Conservation (phyloP, 176 grass and related monocot genomes). For the Leersia perrieri region DNA sequence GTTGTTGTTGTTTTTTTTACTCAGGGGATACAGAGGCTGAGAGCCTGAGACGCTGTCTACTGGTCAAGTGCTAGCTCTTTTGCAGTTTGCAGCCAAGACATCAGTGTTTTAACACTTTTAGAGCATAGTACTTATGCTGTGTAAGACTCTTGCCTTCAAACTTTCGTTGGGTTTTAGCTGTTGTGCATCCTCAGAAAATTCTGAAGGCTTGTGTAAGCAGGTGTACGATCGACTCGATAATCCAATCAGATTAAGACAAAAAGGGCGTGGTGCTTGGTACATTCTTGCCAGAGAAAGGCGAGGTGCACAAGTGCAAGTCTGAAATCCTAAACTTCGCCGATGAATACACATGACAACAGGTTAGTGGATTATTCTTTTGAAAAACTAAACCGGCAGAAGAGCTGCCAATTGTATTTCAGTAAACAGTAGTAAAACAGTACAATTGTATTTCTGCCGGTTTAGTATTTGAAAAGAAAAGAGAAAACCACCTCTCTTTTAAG, state of each 20-base stretch:
- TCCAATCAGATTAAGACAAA: neutral
- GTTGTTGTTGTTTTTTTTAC: neutral
- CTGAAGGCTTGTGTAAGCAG: neutral
- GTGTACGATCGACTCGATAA: neutral
- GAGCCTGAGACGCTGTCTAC: neutral
- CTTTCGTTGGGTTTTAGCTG: neutral
- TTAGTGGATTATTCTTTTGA: too few species aligned
- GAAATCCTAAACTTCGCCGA: neutral
- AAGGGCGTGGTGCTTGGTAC: neutral
- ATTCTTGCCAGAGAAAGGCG: neutral
- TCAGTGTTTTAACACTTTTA: neutral
- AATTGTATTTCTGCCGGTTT: too few species aligned
- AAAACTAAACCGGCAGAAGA: too few species aligned
- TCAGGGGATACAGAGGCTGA: neutral
- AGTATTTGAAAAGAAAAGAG: too few species aligned
- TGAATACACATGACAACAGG: neutral
- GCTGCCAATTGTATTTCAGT: too few species aligned
- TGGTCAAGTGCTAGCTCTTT: neutral
- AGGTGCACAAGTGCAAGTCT: neutral
- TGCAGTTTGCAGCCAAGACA: neutral
- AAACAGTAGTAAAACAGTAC: too few species aligned
- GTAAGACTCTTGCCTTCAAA: neutral
- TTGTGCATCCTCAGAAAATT: neutral
- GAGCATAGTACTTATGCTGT: neutral
- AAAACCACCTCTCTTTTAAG: too few species aligned